Base-by-base conservation (phyloP, 768 basidiomycete species). In the Termitomyces heimii region DNA sequence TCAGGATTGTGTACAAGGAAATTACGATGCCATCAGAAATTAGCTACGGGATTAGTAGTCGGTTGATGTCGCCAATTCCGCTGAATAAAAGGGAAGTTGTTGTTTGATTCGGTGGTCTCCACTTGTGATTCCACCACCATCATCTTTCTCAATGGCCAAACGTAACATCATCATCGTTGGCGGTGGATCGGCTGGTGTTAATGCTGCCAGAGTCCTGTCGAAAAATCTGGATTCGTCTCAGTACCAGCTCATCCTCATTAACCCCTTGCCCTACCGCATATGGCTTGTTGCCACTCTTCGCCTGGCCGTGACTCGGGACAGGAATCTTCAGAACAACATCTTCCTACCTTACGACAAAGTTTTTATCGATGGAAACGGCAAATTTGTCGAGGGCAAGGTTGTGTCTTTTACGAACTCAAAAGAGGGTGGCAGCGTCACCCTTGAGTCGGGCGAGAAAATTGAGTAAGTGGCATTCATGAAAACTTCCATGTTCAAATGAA, bases 161-260 rank as follows among this genome's bases (percentile, higher is more conserved):
- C 58, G 58, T 26, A 65, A 68, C 52, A 68, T 66, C 57, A 65
- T 75, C 61, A 73, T 86, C 32, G 71, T 86, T 61, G 70, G 86
- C 49, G 83, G 86, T 40, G 87, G 82, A 40, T 85, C 83, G 39
- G 72, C 70, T n/a, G 86, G 87, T 10, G 69, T 71, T 35, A 62
- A 72, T 18, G 62, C 80, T 46, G 78, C 77, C 3, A 75, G 75
- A 37, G 67, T 62, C 0, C 82, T 89, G 54, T 79, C 83, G 5
- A 66, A 71, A 16, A 75, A 69, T 20, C 75, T 89, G 60, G 76
- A 83, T 67, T 45, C 75, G 0, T 67, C 73, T 16, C 74, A 75
- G 42, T 77, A 81, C 68, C 73, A 77, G 52, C 65, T 89, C 55
- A 70, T 82, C 57, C 78, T 89, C 64, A 71, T 90, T 53, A 79